Percentiles rank a stretch among this genome's conserved stretches.
These are phyloP conservation scores for Penstemon barbatus DNA, from an alignment of 257 asterid genomes.

Conservation along the genomic window DNA sequence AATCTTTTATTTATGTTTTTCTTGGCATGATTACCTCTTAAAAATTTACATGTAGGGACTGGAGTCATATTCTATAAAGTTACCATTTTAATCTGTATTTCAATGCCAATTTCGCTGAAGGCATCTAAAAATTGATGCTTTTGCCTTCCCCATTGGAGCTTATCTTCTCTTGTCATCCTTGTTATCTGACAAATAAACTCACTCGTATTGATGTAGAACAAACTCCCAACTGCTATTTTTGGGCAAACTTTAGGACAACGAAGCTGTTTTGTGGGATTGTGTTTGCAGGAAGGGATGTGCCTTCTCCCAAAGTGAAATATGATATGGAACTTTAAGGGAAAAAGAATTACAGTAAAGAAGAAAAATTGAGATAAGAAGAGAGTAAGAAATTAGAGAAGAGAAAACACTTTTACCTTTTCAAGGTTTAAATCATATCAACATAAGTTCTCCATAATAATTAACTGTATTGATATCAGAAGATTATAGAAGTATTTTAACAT, in stretches of 20 bases:
- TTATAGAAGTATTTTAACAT: not conserved
- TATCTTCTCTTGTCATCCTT: constrained; percentile 16
- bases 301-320: not conserved
- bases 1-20: not conserved
- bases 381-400: not conserved
- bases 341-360: not conserved
- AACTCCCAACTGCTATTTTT: too few relatives aligned
- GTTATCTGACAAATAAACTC: not conserved
- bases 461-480: too few relatives aligned
- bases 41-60: too few relatives aligned
- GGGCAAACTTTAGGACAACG: not conserved
- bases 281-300: not conserved
- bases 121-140: not conserved
- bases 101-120: not conserved
- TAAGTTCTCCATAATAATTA: too few relatives aligned
- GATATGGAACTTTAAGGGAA: not conserved
- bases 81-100: not conserved
- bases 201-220: too few relatives aligned
- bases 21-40: too few relatives aligned
- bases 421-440: too few relatives aligned
- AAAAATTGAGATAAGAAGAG: not conserved
- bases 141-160: not conserved
- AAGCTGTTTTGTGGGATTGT: not conserved
- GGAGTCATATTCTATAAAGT: not conserved
- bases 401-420: not conserved